A percentile compares a stretch with the other conserved stretches of the same genome.
phyloP scores from a whole-genome alignment of 179 eudicot genomes.

The Heliamphora ciliata region DNA sequence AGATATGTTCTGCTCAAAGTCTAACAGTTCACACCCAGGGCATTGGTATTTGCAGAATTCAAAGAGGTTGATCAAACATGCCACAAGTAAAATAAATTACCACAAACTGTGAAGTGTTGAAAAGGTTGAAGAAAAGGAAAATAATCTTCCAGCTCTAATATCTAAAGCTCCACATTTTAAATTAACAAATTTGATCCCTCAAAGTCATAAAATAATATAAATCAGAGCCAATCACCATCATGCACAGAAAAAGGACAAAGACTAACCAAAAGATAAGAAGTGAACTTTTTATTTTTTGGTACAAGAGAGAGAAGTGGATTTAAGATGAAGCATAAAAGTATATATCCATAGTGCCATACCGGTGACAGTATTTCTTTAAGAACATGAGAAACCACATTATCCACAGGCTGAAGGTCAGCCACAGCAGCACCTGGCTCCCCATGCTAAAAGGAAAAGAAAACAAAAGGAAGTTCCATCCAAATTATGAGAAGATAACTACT shows the following conservation, averaged over 20 bases:
- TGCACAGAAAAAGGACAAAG: neutral
- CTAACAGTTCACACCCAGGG: neutral
- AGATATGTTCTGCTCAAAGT: neutral
- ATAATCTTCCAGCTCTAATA: too few relatives aligned
- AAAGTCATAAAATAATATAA: neutral
- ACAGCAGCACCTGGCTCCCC: conserved; percentile 98
- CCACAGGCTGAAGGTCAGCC: conserved; percentile 83
- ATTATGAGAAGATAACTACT: neutral
- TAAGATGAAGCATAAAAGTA: conserved; percentile 7
- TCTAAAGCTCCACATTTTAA: too few relatives aligned
- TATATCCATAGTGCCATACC: conserved; percentile 38
- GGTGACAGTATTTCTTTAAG: conserved; percentile 67
- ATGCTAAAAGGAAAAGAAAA: conserved; percentile 51
- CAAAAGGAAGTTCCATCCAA: neutral
- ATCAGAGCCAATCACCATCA: neutral
- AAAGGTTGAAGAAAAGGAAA: neutral
- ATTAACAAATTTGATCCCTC: too few relatives aligned
- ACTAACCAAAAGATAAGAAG: too few relatives aligned
- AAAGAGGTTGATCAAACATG: neutral
- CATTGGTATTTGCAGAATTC: neutral
- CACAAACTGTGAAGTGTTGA: too few relatives aligned
- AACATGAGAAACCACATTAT: conserved; percentile 78
- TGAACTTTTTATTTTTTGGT: too few relatives aligned
- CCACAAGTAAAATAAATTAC: neutral
- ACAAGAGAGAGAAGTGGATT: neutral